phyloP scores from a whole-genome alignment of 345 rosid genomes.

The Bruguiera parviflora region DNA sequence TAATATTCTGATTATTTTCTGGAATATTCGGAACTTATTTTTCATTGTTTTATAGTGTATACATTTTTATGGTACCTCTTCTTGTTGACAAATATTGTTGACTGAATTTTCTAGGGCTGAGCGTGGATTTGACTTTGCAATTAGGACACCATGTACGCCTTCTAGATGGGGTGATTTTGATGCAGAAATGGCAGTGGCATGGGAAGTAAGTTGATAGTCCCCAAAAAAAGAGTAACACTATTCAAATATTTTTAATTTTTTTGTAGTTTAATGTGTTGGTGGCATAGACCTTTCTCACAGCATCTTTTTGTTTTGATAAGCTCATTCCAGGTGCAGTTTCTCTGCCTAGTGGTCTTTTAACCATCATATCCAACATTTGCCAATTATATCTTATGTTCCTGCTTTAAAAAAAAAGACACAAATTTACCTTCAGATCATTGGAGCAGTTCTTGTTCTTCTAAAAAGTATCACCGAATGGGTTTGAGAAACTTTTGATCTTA shows the following conservation, averaged over 20 bases:
- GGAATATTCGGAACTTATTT: background rate
- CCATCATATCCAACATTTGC: too few relatives aligned
- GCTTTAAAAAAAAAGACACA: background rate
- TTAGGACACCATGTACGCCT: constrained; percentile 92
- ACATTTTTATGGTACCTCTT: background rate
- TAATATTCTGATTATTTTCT: constrained; percentile 1
- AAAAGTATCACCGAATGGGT: too few relatives aligned
- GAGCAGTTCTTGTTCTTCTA: too few relatives aligned
- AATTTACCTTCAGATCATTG: background rate
- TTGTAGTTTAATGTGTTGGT: background rate
- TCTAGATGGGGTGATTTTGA: constrained; percentile 90
- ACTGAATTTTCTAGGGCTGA: constrained; percentile 49
- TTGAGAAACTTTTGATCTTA: too few relatives aligned
- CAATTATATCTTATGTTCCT: background rate
- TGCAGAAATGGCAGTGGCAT: constrained; percentile 78
- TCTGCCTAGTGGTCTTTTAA: background rate
- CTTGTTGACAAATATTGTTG: background rate
- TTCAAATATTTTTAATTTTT: background rate
- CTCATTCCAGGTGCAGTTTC: constrained; percentile 1
- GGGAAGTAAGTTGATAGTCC: constrained; percentile 65
- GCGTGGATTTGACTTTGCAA: constrained; percentile 74
- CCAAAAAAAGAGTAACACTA: constrained; percentile 5
- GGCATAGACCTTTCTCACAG: background rate
- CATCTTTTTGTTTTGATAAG: background rate
- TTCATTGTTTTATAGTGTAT: background rate